Conservation (phyloP, 1,139 yeast genomes). For the Kluyveromyces sp. region DNA sequence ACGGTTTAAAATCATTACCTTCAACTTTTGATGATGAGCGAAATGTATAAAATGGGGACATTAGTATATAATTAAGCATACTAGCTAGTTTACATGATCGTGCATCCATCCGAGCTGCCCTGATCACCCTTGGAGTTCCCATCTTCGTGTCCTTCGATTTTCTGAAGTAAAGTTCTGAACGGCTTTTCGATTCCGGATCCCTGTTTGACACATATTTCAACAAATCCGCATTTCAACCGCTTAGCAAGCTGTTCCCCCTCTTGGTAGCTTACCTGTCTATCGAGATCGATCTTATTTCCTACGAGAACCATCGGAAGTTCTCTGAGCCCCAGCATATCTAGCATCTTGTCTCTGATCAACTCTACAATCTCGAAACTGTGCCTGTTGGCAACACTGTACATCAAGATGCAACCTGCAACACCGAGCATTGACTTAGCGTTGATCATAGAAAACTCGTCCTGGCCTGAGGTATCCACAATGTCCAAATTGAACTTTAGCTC, state of each 20-base stretch:
- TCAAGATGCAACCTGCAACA: conserved; percentile 76
- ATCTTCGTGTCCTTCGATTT: conserved; percentile 48
- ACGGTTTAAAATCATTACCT: too few species aligned
- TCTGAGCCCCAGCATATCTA: conserved; percentile 60
- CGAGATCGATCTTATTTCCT: conserved; percentile 79
- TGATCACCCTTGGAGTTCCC: conserved; percentile 35
- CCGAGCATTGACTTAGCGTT: conserved; percentile 80
- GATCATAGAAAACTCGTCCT: conserved; percentile 81
- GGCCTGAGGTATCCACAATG: conserved; percentile 92
- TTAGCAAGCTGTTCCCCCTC: conserved; percentile 65
- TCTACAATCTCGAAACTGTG: conserved; percentile 74
- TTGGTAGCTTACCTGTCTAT: conserved; percentile 54
- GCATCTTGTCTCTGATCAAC: conserved; percentile 75
- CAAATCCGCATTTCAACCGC: conserved; percentile 55
- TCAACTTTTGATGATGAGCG: not conserved
- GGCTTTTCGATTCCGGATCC: conserved; percentile 60
- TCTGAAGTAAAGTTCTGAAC: conserved; percentile 60
- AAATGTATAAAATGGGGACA: not conserved
- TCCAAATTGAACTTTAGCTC: conserved; percentile 41
- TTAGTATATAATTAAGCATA: not conserved
- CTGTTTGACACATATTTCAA: conserved; percentile 75
- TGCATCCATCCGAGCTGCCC: conserved; percentile 36
- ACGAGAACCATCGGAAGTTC: conserved; percentile 73
- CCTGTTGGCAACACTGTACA: conserved; percentile 75
- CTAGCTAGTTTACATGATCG: conserved; percentile 19